Evolutionary conservation across 2,329 filamentous ascomycete genomes (phyloP).

Genomic region (Alternaria sp.): DNA sequence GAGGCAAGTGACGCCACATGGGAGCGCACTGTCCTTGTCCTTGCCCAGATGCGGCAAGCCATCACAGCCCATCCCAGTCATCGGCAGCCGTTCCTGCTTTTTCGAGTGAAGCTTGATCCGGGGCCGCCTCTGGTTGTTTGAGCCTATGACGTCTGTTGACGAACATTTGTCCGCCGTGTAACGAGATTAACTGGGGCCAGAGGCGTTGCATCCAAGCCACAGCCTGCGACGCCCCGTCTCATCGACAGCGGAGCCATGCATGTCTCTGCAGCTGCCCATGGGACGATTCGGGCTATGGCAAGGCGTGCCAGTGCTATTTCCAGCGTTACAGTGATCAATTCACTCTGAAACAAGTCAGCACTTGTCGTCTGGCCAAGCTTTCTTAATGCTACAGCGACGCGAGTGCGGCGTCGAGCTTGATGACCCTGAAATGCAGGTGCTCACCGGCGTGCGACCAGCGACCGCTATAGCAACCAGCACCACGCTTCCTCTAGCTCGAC

Average conservation of each 20-base stretch:
- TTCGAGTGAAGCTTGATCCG: neutral
- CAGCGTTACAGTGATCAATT: neutral
- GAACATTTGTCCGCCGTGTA: neutral
- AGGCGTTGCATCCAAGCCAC: neutral
- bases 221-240: neutral
- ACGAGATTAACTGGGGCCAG: neutral
- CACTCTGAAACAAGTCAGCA: conserved; percentile 6
- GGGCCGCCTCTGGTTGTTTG: neutral
- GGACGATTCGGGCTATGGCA: neutral
- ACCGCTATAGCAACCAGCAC: neutral
- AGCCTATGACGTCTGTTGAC: conserved; percentile 4
- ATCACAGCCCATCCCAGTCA: neutral
- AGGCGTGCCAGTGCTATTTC: conserved; percentile 2
- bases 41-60: conserved; percentile 22
- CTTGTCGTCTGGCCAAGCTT: conserved; percentile 7
- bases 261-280: neutral
- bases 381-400: neutral
- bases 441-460: neutral
- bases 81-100: neutral
- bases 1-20: conserved; percentile 33
- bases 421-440: neutral
- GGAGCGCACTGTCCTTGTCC: conserved; percentile 4
- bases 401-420: neutral
- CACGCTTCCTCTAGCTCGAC: neutral
- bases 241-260: neutral